Evolutionary conservation across 1,284 basidiomycete species (phyloP).

Genomic region (Melanopsichium pennsylvanicum): DNA sequence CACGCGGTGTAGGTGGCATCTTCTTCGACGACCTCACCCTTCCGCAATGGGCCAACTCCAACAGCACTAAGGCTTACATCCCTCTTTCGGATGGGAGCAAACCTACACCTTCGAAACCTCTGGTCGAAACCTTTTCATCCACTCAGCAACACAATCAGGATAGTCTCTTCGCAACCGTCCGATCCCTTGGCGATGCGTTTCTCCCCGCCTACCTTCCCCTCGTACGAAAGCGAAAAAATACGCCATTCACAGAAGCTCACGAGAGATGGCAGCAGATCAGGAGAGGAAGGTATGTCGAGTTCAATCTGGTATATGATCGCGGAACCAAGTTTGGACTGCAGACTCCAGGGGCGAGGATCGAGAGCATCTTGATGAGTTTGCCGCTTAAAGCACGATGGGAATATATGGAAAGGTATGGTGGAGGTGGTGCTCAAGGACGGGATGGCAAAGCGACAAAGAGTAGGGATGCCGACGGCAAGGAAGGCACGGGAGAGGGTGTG

Average conservation of each 20-base stretch:
- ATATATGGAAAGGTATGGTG: constrained; percentile 59
- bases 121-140: constrained; percentile 35
- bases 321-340: constrained; percentile 65
- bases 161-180: constrained; percentile 58
- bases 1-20: constrained; percentile 89
- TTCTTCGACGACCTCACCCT: constrained; percentile 79
- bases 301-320: constrained; percentile 65
- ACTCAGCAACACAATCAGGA: constrained; percentile 51
- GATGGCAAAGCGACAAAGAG: constrained; percentile 37
- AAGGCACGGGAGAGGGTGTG: constrained; percentile 19
- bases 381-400: constrained; percentile 63
- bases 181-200: constrained; percentile 60
- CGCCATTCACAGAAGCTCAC: constrained; percentile 43
- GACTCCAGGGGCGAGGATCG: constrained; percentile 64
- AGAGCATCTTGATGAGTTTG: constrained; percentile 65
- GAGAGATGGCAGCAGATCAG: constrained; percentile 61
- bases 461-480: constrained; percentile 4
- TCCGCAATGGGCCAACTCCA: constrained; percentile 33
- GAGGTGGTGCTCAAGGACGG: constrained; percentile 48
- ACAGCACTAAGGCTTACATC: constrained; percentile 32
- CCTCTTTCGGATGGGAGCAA: constrained; percentile 52
- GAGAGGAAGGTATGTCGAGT: constrained; percentile 63
- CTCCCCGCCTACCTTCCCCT: constrained; percentile 62
- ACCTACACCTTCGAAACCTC: constrained; percentile 10
- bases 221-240: constrained; percentile 53